Conservation (phyloP, 768 basidiomycete genomes). For the Naganishia antarctica region DNA sequence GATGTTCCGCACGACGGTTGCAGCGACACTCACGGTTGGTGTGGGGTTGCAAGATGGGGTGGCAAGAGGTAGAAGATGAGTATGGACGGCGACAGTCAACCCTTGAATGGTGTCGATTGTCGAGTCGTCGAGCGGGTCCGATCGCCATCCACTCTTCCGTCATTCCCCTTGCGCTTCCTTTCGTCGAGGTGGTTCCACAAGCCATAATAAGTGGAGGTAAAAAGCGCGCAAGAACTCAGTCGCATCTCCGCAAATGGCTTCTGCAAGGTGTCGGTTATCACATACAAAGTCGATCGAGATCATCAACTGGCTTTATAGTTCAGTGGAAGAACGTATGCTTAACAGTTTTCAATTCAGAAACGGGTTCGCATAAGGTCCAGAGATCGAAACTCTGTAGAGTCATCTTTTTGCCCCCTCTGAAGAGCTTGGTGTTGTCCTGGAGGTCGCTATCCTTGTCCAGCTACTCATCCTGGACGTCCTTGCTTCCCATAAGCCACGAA, state of each 20-base stretch:
- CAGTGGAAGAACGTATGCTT: conserved; percentile 20
- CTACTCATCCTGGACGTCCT: no score
- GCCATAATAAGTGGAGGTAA: conserved; percentile 14
- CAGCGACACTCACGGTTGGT: not conserved
- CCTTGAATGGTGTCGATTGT: not conserved
- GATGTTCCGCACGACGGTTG: no score
- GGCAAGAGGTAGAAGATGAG: not conserved
- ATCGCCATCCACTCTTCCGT: conserved; percentile 14
- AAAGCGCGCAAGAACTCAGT: not conserved
- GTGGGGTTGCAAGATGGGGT: not conserved
- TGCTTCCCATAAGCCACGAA: no score
- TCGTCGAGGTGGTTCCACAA: conserved; percentile 17
- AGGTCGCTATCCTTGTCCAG: no score
- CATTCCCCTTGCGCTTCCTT: conserved; percentile 15
- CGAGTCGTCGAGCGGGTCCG: not conserved
- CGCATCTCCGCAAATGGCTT: no score
- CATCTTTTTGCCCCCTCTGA: no score
- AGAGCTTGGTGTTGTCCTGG: no score
- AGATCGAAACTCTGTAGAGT: no score
- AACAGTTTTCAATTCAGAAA: not conserved
- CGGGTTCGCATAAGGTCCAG: not conserved
- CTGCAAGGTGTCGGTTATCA: no score
- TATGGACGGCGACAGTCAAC: not conserved
- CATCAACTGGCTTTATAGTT: conserved; percentile 1
- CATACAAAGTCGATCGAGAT: no score